A percentile compares a stretch with the other conserved stretches of the same genome.
Conservation (phyloP, 306 rosid genomes). For the Albizia julibrissin region DNA sequence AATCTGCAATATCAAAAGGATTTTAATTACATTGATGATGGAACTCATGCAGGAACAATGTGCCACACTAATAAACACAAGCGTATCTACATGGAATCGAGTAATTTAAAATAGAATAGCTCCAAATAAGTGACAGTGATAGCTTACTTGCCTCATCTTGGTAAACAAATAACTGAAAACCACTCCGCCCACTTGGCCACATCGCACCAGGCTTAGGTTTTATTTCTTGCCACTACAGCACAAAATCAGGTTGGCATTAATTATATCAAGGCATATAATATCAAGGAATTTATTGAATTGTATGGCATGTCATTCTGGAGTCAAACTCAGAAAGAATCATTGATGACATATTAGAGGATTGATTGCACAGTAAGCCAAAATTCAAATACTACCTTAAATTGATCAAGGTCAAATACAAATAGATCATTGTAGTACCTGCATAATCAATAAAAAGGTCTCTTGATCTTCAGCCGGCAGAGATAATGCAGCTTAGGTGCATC, state of each 20-base stretch:
- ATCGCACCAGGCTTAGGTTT: conserved; percentile 91
- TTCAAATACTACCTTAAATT: conserved; percentile 68
- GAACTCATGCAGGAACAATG: conserved; percentile 7
- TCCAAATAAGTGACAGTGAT: conserved; percentile 26
- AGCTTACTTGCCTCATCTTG: conserved; percentile 84
- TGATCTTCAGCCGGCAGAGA: conserved; percentile 16
- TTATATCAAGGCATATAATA: background rate
- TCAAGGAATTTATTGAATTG: conserved; percentile 16
- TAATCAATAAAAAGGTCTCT: conserved; percentile 29
- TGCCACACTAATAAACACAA: conserved; percentile 15
- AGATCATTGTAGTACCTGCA: conserved; percentile 93
- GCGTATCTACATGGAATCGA: background rate
- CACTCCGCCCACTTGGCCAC: conserved; percentile 98
- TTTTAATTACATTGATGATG: conserved; percentile 14
- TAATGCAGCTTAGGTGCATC: conserved; percentile 27
- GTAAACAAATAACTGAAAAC: conserved; percentile 87
- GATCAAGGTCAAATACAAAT: conserved; percentile 92
- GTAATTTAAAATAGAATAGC: conserved; percentile 25
- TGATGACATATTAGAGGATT: conserved; percentile 7
- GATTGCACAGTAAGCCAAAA: conserved; percentile 17
- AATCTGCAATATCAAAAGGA: conserved; percentile 60
- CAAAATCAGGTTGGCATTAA: conserved; percentile 31
- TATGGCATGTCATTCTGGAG: conserved; percentile 2
- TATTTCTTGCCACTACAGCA: conserved; percentile 93
- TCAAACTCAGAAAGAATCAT: background rate